Conservation (phyloP, 148 eudicot species). For the Camellia sinensis region DNA sequence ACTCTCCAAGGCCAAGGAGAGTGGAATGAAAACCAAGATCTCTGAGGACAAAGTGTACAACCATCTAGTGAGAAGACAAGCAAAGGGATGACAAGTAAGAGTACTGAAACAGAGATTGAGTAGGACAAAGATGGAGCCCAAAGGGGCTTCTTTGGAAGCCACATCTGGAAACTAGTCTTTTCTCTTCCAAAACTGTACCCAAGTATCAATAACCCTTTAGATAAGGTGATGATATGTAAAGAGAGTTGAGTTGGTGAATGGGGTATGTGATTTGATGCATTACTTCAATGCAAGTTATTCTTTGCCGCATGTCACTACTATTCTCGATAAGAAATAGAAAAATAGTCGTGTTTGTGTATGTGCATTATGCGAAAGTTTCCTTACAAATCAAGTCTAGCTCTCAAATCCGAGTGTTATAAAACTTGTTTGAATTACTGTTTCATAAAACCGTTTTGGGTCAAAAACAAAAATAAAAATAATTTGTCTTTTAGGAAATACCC, state of each 20-base stretch:
- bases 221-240: background rate
- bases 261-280: conserved; percentile 10
- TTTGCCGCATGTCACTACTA: conserved; percentile 9
- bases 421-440: no score
- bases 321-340: conserved; percentile 1
- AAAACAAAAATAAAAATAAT: no score
- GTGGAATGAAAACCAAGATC: conserved; percentile 13
- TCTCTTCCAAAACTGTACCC: background rate
- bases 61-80: conserved; percentile 2
- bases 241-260: background rate
- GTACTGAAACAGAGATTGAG: conserved; percentile 13
- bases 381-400: background rate
- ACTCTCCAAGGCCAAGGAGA: conserved; percentile 9
- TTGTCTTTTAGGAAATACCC: no score
- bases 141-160: background rate
- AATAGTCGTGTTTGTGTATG: background rate
- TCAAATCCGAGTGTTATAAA: background rate
- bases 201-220: background rate
- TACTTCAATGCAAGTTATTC: conserved; percentile 24
- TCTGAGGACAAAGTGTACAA: conserved; percentile 4
- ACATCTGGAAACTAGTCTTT: background rate
- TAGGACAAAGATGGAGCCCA: conserved; percentile 8
- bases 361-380: background rate
- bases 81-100: background rate
- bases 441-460: no score